Evolutionary conservation across 805 yeast genomes (phyloP).

Genomic region (Candida verbasci): DNA sequence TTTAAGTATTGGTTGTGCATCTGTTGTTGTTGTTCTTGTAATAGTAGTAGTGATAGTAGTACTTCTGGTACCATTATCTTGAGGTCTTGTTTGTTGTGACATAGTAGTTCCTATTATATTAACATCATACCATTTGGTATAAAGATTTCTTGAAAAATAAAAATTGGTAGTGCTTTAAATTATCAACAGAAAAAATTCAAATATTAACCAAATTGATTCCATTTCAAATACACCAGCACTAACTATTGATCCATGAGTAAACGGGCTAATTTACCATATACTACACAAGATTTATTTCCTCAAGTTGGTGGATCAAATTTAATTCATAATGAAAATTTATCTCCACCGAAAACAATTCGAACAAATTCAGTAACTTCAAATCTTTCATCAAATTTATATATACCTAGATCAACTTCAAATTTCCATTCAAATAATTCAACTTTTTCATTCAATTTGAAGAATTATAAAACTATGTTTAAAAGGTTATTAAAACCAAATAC

Average conservation of each 20-base stretch:
- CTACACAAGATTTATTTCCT: constrained; percentile 41
- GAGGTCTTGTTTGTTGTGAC: background rate
- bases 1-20: constrained; percentile 13
- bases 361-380: constrained; percentile 20
- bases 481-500: constrained; percentile 65
- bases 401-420: constrained; percentile 3
- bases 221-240: too few relatives aligned
- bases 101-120: background rate
- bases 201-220: background rate
- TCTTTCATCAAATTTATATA: constrained; percentile 11
- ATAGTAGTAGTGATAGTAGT: background rate
- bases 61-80: background rate
- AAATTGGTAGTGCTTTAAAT: too few relatives aligned
- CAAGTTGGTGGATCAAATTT: constrained; percentile 12
- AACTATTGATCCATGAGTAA: constrained; percentile 29
- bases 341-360: constrained; percentile 9
- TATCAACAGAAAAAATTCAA: constrained; percentile 1
- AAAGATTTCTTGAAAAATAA: too few relatives aligned
- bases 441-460: constrained; percentile 14
- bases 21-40: background rate
- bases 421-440: background rate
- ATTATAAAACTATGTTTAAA: constrained; percentile 26
- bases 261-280: constrained; percentile 36
- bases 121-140: background rate
- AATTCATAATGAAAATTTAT: constrained; percentile 14